Base-by-base conservation (phyloP, 2,329 filamentous ascomycete species). In the Curvularia lunata region DNA sequence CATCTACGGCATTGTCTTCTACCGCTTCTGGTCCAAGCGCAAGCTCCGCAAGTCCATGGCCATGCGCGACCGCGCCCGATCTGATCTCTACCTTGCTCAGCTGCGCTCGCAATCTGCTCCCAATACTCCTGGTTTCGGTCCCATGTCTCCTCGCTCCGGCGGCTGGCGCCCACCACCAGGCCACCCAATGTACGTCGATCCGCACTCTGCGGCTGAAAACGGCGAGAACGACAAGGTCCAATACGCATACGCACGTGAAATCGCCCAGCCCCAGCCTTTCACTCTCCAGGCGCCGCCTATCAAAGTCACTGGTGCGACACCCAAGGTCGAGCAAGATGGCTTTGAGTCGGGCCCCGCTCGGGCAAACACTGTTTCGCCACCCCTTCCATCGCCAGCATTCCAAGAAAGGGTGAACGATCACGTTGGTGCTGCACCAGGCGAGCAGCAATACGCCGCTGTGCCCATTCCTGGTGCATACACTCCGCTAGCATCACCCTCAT, bases 11-110 rank as follows among this genome's bases (percentile, higher is more conserved):
- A 85, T 97, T 74, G 88, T 97, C 76, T 97, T 98, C 83, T 98
- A 96, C 84, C 91, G 95, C 69, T 96, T 96, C 85, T 97, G 93
- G 86, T 92, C 91, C 66, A 99, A 98, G 85, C 90, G 92, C 77
- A 90, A 91, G 76, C 91, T 99, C 62, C 88, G 90, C 79, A 98
- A 97, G 85, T 93, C 92, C 63, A 99, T 99, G 95, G 91, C 96
- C 76, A 83, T 91, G 75, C 92, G 95, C 70, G 95, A 99, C 83
- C 90, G 91, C 74, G 95, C 95, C 65, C 91, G 95, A 62, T 94
- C 91, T 61, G 93, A 98, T 76, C 86, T 99, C 64, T 98, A 98
- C 82, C 91, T 98, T 63, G 92, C 81, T 16, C 81, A 83, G 54
- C 78, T 83, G 16, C 80, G 80, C 54, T 78, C 87, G 19, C 93